A percentile compares a stretch with the other conserved stretches of the same genome.
phyloP scores from a whole-genome alignment of 352 stramenopile genomes.

The Pilasporangium apinafurcum region DNA sequence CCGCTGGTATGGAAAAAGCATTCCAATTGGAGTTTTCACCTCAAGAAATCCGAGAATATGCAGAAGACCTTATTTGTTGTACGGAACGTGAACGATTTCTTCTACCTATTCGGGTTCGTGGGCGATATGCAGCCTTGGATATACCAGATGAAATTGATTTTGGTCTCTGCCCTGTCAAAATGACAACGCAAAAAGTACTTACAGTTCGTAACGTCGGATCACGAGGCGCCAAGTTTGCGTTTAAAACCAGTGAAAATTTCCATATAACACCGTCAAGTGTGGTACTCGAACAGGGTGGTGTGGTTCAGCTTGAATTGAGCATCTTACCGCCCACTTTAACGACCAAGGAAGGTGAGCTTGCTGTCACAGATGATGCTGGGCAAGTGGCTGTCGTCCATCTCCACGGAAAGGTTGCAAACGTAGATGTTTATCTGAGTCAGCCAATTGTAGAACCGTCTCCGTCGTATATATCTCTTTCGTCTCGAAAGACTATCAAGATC shows the following conservation, averaged over 20 bases:
- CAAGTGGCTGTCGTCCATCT: conserved; percentile 70
- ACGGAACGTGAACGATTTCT: conserved; percentile 95
- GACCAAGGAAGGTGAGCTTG: conserved; percentile 62
- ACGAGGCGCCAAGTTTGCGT: conserved; percentile 66
- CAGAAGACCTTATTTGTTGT: conserved; percentile 87
- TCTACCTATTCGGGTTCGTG: conserved; percentile 83
- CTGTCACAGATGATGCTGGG: conserved; percentile 80
- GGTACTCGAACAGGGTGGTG: conserved; percentile 53
- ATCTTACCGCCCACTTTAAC: conserved; percentile 29
- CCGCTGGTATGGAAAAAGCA: conserved; percentile 90
- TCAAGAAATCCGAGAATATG: conserved; percentile 87
- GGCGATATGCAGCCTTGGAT: conserved; percentile 78
- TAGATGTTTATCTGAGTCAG: conserved; percentile 89
- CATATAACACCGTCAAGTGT: conserved; percentile 51
- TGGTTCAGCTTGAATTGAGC: conserved; percentile 77
- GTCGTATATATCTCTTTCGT: conserved; percentile 91
- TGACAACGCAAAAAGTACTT: conserved; percentile 67
- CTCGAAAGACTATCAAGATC: conserved; percentile 88
- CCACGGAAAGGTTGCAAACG: conserved; percentile 63
- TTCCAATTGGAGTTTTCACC: conserved; percentile 90
- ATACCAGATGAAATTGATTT: conserved; percentile 89
- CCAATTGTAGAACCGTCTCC: conserved; percentile 77
- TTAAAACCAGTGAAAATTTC: conserved; percentile 57
- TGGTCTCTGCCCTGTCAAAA: conserved; percentile 84
- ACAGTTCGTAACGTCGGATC: conserved; percentile 89